Conservation (phyloP, 768 basidiomycete species). For the Gloeophyllum trabeum region DNA sequence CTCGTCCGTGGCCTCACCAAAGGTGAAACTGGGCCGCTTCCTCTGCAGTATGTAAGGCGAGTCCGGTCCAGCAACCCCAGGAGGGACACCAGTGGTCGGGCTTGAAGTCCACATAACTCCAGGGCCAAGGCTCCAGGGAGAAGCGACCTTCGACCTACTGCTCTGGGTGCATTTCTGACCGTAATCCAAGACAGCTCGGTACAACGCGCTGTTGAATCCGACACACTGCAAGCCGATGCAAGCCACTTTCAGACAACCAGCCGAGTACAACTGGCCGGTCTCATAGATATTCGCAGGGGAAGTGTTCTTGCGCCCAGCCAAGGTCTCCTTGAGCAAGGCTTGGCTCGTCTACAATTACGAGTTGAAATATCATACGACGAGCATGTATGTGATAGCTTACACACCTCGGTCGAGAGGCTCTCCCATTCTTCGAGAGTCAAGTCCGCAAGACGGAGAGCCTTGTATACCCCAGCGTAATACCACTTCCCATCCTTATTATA, state of each 20-base stretch:
- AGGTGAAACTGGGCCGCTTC: too few species aligned
- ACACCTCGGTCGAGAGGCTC: conserved; percentile 51
- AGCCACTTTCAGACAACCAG: conserved; percentile 61
- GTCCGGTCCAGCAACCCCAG: too few species aligned
- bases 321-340: conserved; percentile 60
- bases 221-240: conserved; percentile 70
- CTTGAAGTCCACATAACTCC: too few species aligned
- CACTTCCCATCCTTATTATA: conserved; percentile 72
- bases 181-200: conserved; percentile 57
- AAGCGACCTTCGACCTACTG: too few species aligned
- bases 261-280: conserved; percentile 57
- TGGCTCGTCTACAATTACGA: conserved; percentile 39
- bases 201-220: conserved; percentile 61
- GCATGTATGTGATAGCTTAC: background rate
- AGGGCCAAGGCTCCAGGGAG: too few species aligned
- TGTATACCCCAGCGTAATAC: conserved; percentile 80
- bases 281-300: conserved; percentile 75
- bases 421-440: conserved; percentile 62
- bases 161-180: too few species aligned
- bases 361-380: background rate
- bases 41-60: too few species aligned
- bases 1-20: too few species aligned
- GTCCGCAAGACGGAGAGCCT: conserved; percentile 51
- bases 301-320: conserved; percentile 58
- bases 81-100: too few species aligned